Conservation (phyloP, 768 basidiomycete genomes). For the Suillus paluster region DNA sequence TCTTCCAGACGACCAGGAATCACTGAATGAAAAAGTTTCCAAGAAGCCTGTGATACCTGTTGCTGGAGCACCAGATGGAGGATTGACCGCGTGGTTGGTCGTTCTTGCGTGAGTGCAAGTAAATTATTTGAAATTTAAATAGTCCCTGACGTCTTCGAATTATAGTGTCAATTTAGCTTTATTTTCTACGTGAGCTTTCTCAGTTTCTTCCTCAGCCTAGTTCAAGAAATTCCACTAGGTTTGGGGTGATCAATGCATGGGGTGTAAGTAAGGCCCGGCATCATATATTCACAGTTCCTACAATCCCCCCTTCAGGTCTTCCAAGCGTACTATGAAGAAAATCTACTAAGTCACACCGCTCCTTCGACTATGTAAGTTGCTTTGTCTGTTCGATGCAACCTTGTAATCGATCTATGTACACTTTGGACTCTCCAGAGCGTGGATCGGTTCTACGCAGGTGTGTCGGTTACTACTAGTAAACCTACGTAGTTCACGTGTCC, state of each 20-base stretch:
- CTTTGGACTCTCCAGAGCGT: constrained; percentile 57
- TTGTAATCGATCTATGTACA: neutral
- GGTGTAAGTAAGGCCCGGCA: constrained; percentile 52
- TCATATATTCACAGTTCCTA: neutral
- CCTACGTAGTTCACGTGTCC: neutral
- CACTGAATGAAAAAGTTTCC: neutral
- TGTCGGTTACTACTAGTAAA: constrained; percentile 8
- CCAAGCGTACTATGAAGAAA: constrained; percentile 71
- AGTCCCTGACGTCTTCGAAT: constrained; percentile 31
- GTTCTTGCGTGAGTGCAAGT: constrained; percentile 28
- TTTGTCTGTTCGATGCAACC: neutral
- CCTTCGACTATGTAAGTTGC: constrained; percentile 66
- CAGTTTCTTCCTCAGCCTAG: neutral
- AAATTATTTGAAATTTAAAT: constrained; percentile 15
- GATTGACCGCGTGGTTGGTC: constrained; percentile 36
- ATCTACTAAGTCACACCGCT: constrained; percentile 49
- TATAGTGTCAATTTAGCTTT: constrained; percentile 40
- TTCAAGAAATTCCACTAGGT: constrained; percentile 34
- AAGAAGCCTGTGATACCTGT: constrained; percentile 23
- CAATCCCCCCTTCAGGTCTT: constrained; percentile 52
- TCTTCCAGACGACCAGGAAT: constrained; percentile 15
- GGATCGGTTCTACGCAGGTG: constrained; percentile 82
- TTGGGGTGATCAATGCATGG: constrained; percentile 78
- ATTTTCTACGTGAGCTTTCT: neutral
- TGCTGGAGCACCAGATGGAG: constrained; percentile 32